Base-by-base conservation (phyloP, 306 rosid species). In the Ochetophila trinervis region DNA sequence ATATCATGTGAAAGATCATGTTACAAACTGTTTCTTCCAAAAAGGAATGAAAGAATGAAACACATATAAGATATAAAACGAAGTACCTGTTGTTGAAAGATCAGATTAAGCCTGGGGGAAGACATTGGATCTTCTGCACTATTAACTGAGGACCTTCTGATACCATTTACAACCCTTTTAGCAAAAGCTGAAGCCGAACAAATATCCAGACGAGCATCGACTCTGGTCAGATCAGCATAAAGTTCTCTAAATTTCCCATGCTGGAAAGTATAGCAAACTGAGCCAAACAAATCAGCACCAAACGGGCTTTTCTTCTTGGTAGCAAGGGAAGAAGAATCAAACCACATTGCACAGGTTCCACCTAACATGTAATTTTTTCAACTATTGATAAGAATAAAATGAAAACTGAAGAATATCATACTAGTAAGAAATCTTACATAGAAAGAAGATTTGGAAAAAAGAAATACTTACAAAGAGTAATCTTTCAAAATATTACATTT, bases 81-180 rank as follows among this genome's bases (percentile, higher is more conserved):
- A 17, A 24, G 47, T 74, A 90, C 98, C 98, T 92, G 98, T 75
- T 92, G 96, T 74, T 87, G 98, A 57, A 92, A 76, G 82, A 80
- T 87, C 59, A 92, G 69, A 79, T 89, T 92, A 36, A 92, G 81
- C 70, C 88, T 76, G 9, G 95, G 98, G 23, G 83, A 79, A 50
- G 95, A 84, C 10, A 70, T 55, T 17, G 87, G 82, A 72, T 74
- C 77, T 22, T 82, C 80, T 13, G 52, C 47, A 35, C 47, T 56
- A 35, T 74, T 58, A 40, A 64, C 65, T 8, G 71, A 64, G 53
- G 88, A 80, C 57, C 77, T 72, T 72, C 74, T 84, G 77, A 78
- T 81, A 71, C 87, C 71, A 68, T 66, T 79, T 35, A 84, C 49
- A 72, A 87, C 66, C 76, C 87, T 85, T 76, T 76, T 84, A 60